Evolutionary conservation across 2,329 filamentous ascomycete genomes (phyloP), one percentile per base, ranked within the genome.

Genomic region (Helminthosporium solani): DNA sequence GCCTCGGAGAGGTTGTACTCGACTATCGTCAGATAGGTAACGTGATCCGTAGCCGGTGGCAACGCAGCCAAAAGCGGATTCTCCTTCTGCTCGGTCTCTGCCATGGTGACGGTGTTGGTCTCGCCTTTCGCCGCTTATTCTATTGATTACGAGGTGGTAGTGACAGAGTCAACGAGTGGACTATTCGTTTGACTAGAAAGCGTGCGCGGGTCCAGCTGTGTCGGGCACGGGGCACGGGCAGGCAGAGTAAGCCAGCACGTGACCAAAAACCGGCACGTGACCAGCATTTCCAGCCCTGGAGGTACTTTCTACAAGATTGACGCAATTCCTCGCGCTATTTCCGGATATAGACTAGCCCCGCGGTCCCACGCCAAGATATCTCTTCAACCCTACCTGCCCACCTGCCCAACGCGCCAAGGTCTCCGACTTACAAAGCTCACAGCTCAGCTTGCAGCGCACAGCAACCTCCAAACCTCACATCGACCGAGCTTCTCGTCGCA

Each of bases 1-100:
- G 85, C 82, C 15, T 82, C 77, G 4, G 79, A 83, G 36, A 90
- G 75, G 56, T 87, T 85, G 68, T 87, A 83, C 67, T 90, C 86
- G 60, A 92, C 74, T 52, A 91, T 84, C 45, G 87, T 90, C 44
- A 91, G 79, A 68, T 90, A 92, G 18, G 86, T 90, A 61, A 90
- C 80, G 52, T 80, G 78, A 64, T 92, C 87, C 3, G 81, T 83
- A 11, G 74, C 76, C 3, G 83, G 83, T 7, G 83, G 83, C 37
- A 83, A 66, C 20, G 82, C 80, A 55, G 77, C 72, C 50, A 84
- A 67, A 42, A 85, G 73, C 34, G 81, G 81, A 52, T 73, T 71
- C 30, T 46, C 21, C 20, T 54, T 58, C 31, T 67, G 60, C 21
- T 63, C 60, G 28, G 28, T n/a, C 37, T 66, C 62, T 36, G 61